A percentile compares a stretch with the other conserved stretches of the same genome.
Conservation (phyloP, 2,329 filamentous ascomycete species). For the Arthrobotrys iridis region DNA sequence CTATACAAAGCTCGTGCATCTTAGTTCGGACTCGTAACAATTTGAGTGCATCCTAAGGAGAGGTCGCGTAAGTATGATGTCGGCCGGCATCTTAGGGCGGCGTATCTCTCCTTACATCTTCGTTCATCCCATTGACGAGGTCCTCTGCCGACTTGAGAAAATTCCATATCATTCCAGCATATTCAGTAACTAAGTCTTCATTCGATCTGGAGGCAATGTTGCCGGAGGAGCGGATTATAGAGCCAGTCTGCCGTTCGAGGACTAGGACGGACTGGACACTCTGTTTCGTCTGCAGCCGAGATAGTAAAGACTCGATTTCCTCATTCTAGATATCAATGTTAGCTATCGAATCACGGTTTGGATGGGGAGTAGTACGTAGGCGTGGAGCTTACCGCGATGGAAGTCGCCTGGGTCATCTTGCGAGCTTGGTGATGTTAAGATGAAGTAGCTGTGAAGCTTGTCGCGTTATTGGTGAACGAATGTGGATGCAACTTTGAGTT, state of each 20-base stretch:
- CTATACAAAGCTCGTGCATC: constrained; percentile 84
- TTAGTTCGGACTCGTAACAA: constrained; percentile 80
- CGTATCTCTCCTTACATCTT: constrained; percentile 67
- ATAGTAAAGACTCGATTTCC: constrained; percentile 63
- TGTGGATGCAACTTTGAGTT: constrained; percentile 35
- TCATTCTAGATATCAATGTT: constrained; percentile 40
- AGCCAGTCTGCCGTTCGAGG: constrained; percentile 75
- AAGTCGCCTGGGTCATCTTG: constrained; percentile 42
- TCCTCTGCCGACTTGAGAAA: constrained; percentile 76
- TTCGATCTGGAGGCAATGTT: constrained; percentile 65
- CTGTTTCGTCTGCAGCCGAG: constrained; percentile 77
- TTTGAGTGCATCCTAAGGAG: constrained; percentile 73
- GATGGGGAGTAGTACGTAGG: not conserved
- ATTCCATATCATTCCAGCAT: constrained; percentile 79
- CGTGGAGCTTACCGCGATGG: constrained; percentile 35
- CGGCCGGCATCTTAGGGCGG: not conserved
- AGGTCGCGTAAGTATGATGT: constrained; percentile 6
- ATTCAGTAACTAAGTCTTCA: constrained; percentile 73
- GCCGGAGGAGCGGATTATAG: constrained; percentile 79
- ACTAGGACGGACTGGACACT: constrained; percentile 82
- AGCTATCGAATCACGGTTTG: not conserved
- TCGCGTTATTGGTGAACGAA: constrained; percentile 2
- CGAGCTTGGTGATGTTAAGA: constrained; percentile 29
- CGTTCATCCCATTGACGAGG: constrained; percentile 77
- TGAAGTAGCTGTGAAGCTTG: constrained; percentile 9